phyloP scores from a whole-genome alignment of 192 early-diverging fungal species.

The Phycomyces nitens region DNA sequence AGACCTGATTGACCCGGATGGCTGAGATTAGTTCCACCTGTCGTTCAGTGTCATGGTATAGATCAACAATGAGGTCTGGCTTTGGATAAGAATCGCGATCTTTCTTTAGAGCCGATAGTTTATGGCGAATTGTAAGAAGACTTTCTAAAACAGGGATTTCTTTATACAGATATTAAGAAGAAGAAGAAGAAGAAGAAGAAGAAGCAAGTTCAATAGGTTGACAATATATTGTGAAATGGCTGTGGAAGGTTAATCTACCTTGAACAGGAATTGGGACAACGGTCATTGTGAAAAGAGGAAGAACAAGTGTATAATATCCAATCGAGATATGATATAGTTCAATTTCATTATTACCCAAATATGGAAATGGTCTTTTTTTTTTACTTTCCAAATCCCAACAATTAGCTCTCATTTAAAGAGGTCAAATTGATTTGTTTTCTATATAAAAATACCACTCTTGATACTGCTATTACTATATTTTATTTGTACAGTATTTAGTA shows the following conservation, averaged over 20 bases:
- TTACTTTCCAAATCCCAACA: too few relatives aligned
- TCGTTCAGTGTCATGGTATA: slow-evolving; percentile 62
- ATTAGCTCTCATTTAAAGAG: too few relatives aligned
- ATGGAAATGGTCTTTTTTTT: too few relatives aligned
- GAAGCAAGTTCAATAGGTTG: not conserved
- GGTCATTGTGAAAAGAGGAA: not conserved
- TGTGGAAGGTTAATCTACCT: not conserved
- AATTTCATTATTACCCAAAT: too few relatives aligned
- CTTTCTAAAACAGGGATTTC: slow-evolving; percentile 66
- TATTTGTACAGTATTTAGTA: too few relatives aligned
- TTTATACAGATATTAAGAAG: not conserved
- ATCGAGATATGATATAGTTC: too few relatives aligned
- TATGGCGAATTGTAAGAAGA: slow-evolving; percentile 65
- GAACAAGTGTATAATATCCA: not conserved
- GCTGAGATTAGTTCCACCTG: slow-evolving; percentile 40
- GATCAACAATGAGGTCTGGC: slow-evolving; percentile 54
- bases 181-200: not conserved
- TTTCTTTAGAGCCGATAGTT: slow-evolving; percentile 69
- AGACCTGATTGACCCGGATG: slow-evolving; percentile 19
- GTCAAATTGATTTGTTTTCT: too few relatives aligned
- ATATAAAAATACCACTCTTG: too few relatives aligned
- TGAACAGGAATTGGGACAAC: not conserved
- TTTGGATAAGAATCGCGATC: slow-evolving; percentile 67
- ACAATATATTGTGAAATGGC: not conserved
- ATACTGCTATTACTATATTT: too few relatives aligned